phyloP scores from a whole-genome alignment of 257 asterid genomes.

The Solanum pinnatisectum region DNA sequence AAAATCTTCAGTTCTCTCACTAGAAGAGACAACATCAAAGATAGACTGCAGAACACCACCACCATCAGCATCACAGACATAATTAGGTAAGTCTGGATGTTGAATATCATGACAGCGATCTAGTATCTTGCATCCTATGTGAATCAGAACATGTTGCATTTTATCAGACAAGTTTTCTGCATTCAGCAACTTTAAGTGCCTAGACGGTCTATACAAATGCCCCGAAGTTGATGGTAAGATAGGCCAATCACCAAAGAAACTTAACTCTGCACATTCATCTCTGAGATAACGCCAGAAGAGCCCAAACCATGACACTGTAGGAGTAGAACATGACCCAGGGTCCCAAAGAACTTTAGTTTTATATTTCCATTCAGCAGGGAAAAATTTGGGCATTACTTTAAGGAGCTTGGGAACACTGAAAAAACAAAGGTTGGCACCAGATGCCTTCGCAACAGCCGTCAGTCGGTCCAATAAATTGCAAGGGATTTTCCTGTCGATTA shows the following conservation, averaged over 20 bases:
- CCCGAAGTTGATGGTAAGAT: slow-evolving; percentile 74
- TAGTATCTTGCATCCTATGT: slow-evolving; percentile 80
- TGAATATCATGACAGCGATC: slow-evolving; percentile 39
- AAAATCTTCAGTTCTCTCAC: slow-evolving; percentile 41
- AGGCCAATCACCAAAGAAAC: slow-evolving; percentile 87
- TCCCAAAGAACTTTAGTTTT: slow-evolving; percentile 59
- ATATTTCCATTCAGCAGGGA: slow-evolving; percentile 80
- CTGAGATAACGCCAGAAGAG: slow-evolving; percentile 80
- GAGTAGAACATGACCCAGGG: slow-evolving; percentile 49
- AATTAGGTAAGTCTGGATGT: slow-evolving; percentile 63
- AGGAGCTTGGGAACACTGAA: slow-evolving; percentile 48
- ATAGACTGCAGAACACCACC: slow-evolving; percentile 70
- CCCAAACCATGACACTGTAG: slow-evolving; percentile 61
- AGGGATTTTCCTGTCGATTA: slow-evolving; percentile 71
- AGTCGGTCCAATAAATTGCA: slow-evolving; percentile 43
- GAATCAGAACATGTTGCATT: slow-evolving; percentile 55
- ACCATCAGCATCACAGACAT: slow-evolving; percentile 62
- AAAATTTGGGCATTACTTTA: slow-evolving; percentile 45
- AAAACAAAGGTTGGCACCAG: slow-evolving; percentile 65
- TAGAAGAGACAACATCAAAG: slow-evolving; percentile 55
- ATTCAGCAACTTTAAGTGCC: slow-evolving; percentile 53
- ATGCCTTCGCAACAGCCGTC: slow-evolving; percentile 60
- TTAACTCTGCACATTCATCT: slow-evolving; percentile 51
- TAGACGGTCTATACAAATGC: slow-evolving; percentile 60
- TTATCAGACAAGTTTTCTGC: slow-evolving; percentile 47